Conservation (phyloP, 768 basidiomycete genomes). For the Phaeotremella skinneri region DNA sequence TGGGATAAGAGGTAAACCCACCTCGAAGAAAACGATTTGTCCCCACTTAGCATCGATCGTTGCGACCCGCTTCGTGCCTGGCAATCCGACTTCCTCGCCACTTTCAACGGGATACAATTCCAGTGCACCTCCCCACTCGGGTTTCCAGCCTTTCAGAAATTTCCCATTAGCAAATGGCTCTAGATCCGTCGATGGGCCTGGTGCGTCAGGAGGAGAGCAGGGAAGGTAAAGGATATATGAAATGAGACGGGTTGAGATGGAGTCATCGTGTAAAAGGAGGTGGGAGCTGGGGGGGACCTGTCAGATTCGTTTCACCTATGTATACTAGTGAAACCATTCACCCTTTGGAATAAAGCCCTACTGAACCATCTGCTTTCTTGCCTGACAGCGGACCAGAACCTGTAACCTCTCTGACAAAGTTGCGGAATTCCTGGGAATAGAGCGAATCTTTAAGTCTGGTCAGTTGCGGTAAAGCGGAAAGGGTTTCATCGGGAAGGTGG, state of each 20-base stretch:
- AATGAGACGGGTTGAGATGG: conserved; percentile 87
- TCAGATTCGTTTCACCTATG: neutral
- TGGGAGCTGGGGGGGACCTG: conserved; percentile 52
- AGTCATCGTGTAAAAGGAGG: conserved; percentile 96
- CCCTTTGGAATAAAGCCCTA: conserved; percentile 84
- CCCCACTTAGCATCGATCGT: conserved; percentile 53
- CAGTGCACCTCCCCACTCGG: conserved; percentile 87
- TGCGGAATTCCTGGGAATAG: conserved; percentile 77
- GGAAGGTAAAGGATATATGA: conserved; percentile 98
- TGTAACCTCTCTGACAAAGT: conserved; percentile 79
- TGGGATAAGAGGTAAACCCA: conserved; percentile 11
- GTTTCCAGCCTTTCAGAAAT: conserved; percentile 66
- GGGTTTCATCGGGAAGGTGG: conserved; percentile 73
- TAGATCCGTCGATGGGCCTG: conserved; percentile 55
- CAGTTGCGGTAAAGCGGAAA: conserved; percentile 74
- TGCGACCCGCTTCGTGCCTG: conserved; percentile 55
- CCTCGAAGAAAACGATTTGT: conserved; percentile 55
- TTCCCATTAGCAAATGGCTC: conserved; percentile 32
- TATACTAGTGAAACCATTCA: conserved; percentile 55
- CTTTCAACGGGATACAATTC: conserved; percentile 79
- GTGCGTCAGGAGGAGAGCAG: conserved; percentile 56
- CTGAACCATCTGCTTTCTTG: conserved; percentile 89
- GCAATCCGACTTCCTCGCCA: conserved; percentile 61
- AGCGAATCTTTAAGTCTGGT: conserved; percentile 83
- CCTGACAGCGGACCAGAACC: conserved; percentile 90